A percentile compares a stretch with the other conserved stretches of the same genome.
These are phyloP conservation scores for Chlorella sp. DNA, from an alignment of 139 green algal genomes.

Conservation along the genomic window DNA sequence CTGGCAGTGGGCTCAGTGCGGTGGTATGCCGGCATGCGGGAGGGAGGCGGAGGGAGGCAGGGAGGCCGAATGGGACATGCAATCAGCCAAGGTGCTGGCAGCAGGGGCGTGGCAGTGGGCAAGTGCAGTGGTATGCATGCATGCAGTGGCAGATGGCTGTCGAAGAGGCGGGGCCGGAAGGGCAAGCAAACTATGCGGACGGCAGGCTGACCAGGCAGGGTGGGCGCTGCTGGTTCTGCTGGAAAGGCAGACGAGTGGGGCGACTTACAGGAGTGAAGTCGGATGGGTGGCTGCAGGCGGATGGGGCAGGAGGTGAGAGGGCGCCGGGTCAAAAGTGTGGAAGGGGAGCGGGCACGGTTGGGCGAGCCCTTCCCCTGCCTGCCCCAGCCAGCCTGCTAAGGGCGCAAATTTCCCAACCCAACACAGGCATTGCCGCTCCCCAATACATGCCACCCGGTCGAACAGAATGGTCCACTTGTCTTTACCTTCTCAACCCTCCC, in stretches of 20 bases:
- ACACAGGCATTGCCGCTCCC: too few relatives aligned
- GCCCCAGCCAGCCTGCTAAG: too few relatives aligned
- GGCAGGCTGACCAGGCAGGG: background rate
- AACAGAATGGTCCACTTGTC: background rate
- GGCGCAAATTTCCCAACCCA: too few relatives aligned
- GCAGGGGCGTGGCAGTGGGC: background rate
- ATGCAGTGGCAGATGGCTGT: background rate
- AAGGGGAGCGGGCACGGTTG: background rate
- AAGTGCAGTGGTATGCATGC: background rate
- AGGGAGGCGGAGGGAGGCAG: too few relatives aligned
- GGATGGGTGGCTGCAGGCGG: constrained; percentile 47
- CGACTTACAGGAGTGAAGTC: constrained; percentile 58
- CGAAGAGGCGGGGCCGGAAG: background rate
- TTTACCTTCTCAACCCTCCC: background rate
- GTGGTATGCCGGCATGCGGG: background rate
- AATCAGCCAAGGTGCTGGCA: too few relatives aligned
- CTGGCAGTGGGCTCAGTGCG: background rate
- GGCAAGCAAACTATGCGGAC: too few relatives aligned
- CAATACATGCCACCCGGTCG: background rate
- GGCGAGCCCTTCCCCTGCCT: background rate
- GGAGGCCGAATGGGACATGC: too few relatives aligned
- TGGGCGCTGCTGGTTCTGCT: too few relatives aligned
- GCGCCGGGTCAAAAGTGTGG: background rate
- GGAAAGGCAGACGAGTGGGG: too few relatives aligned
- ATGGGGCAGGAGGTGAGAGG: background rate